These are phyloP conservation scores for Daldinia childiae DNA, from an alignment of 495 filamentous ascomycete species.

Conservation along the genomic window DNA sequence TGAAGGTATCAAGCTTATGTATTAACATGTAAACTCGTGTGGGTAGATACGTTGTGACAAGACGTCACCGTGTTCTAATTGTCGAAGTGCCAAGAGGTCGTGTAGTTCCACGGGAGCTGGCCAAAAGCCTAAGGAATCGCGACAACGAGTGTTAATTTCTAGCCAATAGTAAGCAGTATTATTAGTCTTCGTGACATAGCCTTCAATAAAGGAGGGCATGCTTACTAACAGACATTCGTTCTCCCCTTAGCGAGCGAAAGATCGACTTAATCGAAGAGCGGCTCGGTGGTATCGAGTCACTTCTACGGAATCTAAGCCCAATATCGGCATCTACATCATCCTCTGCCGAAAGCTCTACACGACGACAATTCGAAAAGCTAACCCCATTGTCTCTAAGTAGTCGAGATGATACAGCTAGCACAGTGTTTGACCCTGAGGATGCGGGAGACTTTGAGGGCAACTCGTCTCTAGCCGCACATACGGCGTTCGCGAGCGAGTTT, in stretches of 20 bases:
- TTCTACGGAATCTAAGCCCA: constrained; percentile 55
- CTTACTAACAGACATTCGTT: constrained; percentile 5
- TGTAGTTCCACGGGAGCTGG: constrained; percentile 69
- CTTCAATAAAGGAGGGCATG: not conserved
- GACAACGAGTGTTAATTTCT: constrained; percentile 72
- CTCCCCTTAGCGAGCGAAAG: constrained; percentile 67
- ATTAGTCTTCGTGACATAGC: not conserved
- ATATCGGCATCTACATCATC: constrained; percentile 35
- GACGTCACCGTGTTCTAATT: constrained; percentile 71
- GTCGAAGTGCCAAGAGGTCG: constrained; percentile 63
- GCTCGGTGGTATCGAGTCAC: constrained; percentile 65
- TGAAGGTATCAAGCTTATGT: not conserved
- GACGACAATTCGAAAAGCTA: constrained; percentile 13
- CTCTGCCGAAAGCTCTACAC: constrained; percentile 11
- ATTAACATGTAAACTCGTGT: constrained; percentile 44
- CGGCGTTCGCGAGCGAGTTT: constrained; percentile 70
- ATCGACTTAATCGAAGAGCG: constrained; percentile 73
- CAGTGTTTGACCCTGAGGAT: constrained; percentile 49
- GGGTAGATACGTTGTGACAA: constrained; percentile 73
- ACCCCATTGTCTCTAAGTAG: constrained; percentile 26
- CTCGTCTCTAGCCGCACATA: constrained; percentile 69
- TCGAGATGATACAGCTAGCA: constrained; percentile 36
- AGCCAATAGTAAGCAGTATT: constrained; percentile 68
- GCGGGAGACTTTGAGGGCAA: constrained; percentile 66
- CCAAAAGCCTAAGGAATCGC: constrained; percentile 65